These are phyloP conservation scores for Akanthomyces dipterigenus DNA, from an alignment of 2,329 filamentous ascomycete species.

Conservation along the genomic window DNA sequence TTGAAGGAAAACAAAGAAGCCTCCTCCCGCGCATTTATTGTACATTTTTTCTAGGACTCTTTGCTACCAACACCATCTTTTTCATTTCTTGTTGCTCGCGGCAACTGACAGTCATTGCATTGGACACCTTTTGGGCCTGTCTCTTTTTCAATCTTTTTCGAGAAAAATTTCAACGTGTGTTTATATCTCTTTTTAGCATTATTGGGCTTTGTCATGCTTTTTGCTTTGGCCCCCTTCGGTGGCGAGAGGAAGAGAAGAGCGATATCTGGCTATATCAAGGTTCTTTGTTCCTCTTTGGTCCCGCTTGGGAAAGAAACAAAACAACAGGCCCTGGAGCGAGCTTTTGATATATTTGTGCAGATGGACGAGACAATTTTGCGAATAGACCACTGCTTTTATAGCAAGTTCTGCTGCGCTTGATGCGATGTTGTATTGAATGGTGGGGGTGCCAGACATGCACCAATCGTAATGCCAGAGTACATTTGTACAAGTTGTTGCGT, in stretches of 20 bases:
- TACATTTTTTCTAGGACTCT: background rate
- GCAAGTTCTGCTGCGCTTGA: background rate
- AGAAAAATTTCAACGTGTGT: background rate
- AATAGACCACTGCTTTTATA: background rate
- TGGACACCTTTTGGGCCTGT: background rate
- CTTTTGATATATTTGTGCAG: background rate
- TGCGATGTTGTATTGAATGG: background rate
- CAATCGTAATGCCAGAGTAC: too few relatives aligned
- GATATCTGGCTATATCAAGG: constrained; percentile 1
- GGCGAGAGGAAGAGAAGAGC: background rate
- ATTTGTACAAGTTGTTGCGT: too few relatives aligned
- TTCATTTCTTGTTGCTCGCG: background rate
- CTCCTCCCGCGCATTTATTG: background rate
- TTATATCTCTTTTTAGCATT: background rate
- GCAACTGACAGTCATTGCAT: background rate
- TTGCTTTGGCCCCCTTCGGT: background rate
- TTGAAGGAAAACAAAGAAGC: background rate
- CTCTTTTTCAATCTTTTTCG: background rate
- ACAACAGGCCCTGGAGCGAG: background rate
- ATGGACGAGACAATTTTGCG: constrained; percentile 4
- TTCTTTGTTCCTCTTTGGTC: background rate
- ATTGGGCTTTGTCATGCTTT: background rate
- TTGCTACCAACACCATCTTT: background rate
- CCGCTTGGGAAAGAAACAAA: background rate
- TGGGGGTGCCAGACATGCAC: background rate